A percentile compares a stretch with the other conserved stretches of the same genome.
phyloP scores from a whole-genome alignment of 106 monocot genomes.

The Apostasia shenzhenica region DNA sequence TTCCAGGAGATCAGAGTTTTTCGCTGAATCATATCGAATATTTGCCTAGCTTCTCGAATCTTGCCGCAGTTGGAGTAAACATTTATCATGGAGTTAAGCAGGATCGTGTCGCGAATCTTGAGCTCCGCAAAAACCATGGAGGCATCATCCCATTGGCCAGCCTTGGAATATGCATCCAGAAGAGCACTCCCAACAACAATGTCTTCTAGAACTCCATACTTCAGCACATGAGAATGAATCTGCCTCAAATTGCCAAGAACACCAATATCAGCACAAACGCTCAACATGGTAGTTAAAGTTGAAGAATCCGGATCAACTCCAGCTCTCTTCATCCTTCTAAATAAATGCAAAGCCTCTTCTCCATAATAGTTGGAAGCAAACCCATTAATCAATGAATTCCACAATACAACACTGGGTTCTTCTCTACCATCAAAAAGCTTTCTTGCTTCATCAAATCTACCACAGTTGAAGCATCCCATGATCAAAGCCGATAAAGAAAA shows the following conservation, averaged over 20 bases:
- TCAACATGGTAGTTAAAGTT: conserved; percentile 40
- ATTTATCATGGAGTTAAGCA: conserved; percentile 70
- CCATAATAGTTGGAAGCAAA: conserved; percentile 20
- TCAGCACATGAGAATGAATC: conserved; percentile 37
- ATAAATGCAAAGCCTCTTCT: conserved; percentile 33
- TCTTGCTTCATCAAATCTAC: conserved; percentile 39
- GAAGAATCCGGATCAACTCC: conserved; percentile 32
- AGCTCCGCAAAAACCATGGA: conserved; percentile 36
- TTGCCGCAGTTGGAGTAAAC: conserved; percentile 47
- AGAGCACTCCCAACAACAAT: conserved; percentile 46
- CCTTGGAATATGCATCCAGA: conserved; percentile 62
- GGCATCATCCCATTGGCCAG: conserved; percentile 33
- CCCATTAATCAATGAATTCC: conserved; percentile 64
- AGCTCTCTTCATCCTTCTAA: conserved; percentile 24
- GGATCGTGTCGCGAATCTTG: conserved; percentile 36
- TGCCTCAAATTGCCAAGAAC: conserved; percentile 21
- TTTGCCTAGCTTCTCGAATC: conserved; percentile 35
- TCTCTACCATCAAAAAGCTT: conserved; percentile 29
- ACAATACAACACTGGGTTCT: conserved; percentile 30
- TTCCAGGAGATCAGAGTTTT: conserved; percentile 81
- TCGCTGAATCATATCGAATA: conserved; percentile 41
- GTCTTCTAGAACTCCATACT: conserved; percentile 27
- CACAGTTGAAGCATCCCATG: conserved; percentile 29
- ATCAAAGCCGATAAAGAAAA: conserved; percentile 60
- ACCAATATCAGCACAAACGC: conserved; percentile 19